Base-by-base conservation (phyloP, 139 green algal species). In the Closterium sp. region DNA sequence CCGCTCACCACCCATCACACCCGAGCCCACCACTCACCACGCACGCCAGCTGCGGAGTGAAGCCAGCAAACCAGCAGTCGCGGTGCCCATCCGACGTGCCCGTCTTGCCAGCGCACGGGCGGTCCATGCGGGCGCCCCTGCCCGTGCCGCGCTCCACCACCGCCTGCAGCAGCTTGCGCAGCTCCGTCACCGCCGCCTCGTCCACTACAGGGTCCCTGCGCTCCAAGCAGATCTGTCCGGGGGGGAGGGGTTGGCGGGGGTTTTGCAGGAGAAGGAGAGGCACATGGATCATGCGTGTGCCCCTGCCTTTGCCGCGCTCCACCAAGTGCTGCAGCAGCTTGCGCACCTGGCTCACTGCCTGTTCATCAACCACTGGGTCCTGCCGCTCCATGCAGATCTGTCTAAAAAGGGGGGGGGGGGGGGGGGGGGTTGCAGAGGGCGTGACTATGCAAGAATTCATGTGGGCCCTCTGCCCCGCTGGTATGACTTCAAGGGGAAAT, bases 61-160 rank as follows among this genome's bases (percentile, higher is more conserved):
- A 96, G 23, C 95, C 95, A 12, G 91, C 93, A 84, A 96, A 96
- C 95, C 95, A 96, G 33, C 90, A 93, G 91, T 96, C 95, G 23
- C 95, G 43, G 88, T 93, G 95, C 35, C 94, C 95, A 85, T 96
- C 95, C 9, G 83, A 93, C 9, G 95, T 96, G 64, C 95, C 95
- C 2, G 95, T 96, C 89, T 96, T 96, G 32, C 95, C 95, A 5
- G 95, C 95, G 2, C 89, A 91, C 31, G 88, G 94, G 33, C 94
- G 92, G 31, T 93, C 94, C 36, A 90, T 34, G 21, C 21, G 33
- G 0, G 94, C 94, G 1, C 92, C 89, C 30, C 91, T 87, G 9
- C 94, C 94, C 0, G 94, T 96, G 34, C 94, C 94, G 1, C 38
- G 43, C 76, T 93, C 88, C 25, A 94, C 89, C 25, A 88, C 89